These are phyloP conservation scores for Mycena haematopus DNA, from an alignment of 768 basidiomycete species.

Conservation along the genomic window DNA sequence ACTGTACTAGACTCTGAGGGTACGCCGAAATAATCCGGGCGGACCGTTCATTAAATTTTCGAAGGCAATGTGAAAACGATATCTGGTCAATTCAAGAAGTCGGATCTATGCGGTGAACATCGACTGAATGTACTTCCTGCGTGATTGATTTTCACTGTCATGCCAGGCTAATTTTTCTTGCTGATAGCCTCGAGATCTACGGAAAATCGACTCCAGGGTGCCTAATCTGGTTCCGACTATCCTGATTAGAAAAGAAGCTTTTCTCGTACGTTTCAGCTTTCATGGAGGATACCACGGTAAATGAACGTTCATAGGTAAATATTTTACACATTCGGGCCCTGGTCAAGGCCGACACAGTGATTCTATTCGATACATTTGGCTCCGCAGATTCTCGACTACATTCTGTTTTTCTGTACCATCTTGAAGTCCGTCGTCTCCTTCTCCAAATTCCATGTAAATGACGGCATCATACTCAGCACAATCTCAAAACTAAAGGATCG, in stretches of 20 bases:
- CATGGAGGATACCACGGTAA: constrained; percentile 8
- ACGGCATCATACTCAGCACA: constrained; percentile 60
- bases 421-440: constrained; percentile 62
- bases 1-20: constrained; percentile 89
- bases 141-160: constrained; percentile 28
- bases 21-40: constrained; percentile 37
- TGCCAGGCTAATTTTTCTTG: constrained; percentile 45
- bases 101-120: constrained; percentile 87
- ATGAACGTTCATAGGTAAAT: constrained; percentile 65
- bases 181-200: constrained; percentile 81
- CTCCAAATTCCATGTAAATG: constrained; percentile 16
- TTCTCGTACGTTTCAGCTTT: constrained; percentile 64
- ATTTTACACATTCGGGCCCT: constrained; percentile 94
- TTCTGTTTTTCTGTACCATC: constrained; percentile 86
- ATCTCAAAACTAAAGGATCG: constrained; percentile 73
- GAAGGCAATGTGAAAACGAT: constrained; percentile 86
- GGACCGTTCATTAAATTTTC: constrained; percentile 29
- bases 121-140: constrained; percentile 78
- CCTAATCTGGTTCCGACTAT: constrained; percentile 96
- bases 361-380: constrained; percentile 92
- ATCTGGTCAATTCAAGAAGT: constrained; percentile 88
- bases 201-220: constrained; percentile 94
- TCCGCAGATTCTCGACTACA: constrained; percentile 86
- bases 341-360: constrained; percentile 90
- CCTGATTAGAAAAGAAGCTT: constrained; percentile 84